Base-by-base conservation (phyloP, 148 eudicot species). In the Beta vulgaris region DNA sequence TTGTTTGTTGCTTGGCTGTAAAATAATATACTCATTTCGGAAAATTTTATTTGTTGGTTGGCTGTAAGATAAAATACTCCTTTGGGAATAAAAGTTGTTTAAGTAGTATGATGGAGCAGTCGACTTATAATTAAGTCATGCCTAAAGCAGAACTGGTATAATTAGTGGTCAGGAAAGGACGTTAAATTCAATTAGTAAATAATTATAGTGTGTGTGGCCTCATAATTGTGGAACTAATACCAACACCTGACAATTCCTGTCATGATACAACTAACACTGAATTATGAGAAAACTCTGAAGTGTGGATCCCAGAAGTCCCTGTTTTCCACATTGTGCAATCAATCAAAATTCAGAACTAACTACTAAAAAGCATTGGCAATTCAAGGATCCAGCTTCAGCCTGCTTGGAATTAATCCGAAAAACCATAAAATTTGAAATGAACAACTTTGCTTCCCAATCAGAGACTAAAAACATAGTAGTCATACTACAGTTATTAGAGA, bases 391-490 rank as follows among this genome's bases (percentile, higher is more conserved):
- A 66, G 48, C 48, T 36, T 19, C 18, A 43, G 55, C 55, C 26
- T 26, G 62, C 1, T 39, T 37, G 61, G 14, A 23, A 32, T 18
- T 19, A 58, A 53, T 9, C 7, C 10, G 12, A 25, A 23, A 73
- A 53, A 60, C 74, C 48, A 63, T 2, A 42, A 18, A 40, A 11
- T 69, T 7, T 71, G 28, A 43, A 43, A 57, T 57, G 40, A 39
- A 57, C 51, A 55, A 21, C 3, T 73, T 34, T 32, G 69, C 25
- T 49, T 28, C 35, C 26, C 36, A 26, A 75, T 35, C 62, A 51
- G 61, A 74, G 61, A 74, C 58, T 73, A 21, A 32, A 51, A 66
- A n/a, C n/a, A n/a, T n/a, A n/a, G n/a, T n/a, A n/a, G n/a, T n/a
- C 48, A 73, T 73, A 57, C 19, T 65, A 64, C n/a, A n/a, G n/a